phyloP scores from a whole-genome alignment of 495 filamentous ascomycete species.

The Oidiodendron maius region DNA sequence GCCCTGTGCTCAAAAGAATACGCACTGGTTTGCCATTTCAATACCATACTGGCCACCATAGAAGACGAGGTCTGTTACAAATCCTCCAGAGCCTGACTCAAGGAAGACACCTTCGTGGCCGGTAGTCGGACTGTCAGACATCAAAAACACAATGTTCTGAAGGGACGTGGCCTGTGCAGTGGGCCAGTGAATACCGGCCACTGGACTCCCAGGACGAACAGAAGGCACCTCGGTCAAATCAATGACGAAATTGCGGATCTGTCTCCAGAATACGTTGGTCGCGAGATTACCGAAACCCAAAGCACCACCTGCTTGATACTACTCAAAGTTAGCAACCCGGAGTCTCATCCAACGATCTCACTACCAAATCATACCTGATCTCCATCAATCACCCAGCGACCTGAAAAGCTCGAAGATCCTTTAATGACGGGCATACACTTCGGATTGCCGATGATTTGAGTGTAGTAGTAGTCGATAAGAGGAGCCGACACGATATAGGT shows the following conservation, averaged over 20 bases:
- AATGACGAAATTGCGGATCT: conserved; percentile 72
- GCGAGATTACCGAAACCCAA: conserved; percentile 47
- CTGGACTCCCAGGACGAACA: conserved; percentile 1
- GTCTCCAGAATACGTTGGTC: conserved; percentile 73
- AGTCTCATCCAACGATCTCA: neutral
- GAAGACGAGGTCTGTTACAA: conserved; percentile 59
- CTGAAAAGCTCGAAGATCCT: conserved; percentile 56
- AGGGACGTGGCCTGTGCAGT: conserved; percentile 71
- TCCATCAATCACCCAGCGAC: conserved; percentile 69
- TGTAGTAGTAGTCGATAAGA: conserved; percentile 60
- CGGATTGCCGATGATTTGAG: conserved; percentile 64
- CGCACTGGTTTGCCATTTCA: conserved; percentile 62
- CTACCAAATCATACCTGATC: conserved; percentile 34
- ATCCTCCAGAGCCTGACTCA: conserved; percentile 69
- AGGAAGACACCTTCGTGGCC: conserved; percentile 62
- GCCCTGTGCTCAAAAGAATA: too few species aligned
- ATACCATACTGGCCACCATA: conserved; percentile 63
- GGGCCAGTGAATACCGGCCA: conserved; percentile 67
- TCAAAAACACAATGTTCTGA: conserved; percentile 73
- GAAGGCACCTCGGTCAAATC: conserved; percentile 59
- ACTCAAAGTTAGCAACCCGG: neutral
- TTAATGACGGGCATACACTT: conserved; percentile 59
- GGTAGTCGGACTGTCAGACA: conserved; percentile 55
- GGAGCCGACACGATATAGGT: conserved; percentile 54
- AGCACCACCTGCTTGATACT: conserved; percentile 44